These are phyloP conservation scores for Plasmodium vivax DNA, from an alignment of 169 alveolate genomes.

Conservation along the genomic window DNA sequence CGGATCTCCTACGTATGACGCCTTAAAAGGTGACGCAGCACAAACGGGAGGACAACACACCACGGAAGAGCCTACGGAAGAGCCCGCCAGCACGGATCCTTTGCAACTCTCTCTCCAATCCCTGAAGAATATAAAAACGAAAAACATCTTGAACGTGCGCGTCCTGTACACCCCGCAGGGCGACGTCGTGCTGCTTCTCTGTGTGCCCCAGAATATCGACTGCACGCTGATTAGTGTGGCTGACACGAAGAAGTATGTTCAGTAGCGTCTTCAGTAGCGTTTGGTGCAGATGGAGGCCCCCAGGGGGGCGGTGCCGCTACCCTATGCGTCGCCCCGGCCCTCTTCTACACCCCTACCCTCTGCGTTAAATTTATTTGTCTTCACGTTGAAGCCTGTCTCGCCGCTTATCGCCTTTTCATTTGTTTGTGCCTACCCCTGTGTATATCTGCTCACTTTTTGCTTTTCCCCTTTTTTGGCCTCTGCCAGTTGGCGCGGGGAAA, in stretches of 20 bases:
- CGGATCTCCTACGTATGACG: neutral
- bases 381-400: neutral
- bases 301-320: neutral
- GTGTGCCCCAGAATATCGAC: conserved; percentile 16
- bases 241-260: conserved; percentile 35
- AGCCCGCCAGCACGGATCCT: neutral
- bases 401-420: neutral
- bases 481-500: neutral
- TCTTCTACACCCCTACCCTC: neutral
- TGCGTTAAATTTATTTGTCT: neutral
- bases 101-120: neutral
- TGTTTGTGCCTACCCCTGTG: neutral
- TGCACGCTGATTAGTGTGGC: conserved; percentile 20
- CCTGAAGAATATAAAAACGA: neutral
- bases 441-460: neutral
- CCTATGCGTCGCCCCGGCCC: neutral
- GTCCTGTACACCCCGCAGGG: neutral
- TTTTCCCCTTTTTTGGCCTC: neutral
- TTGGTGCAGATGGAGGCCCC: neutral
- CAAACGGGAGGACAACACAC: neutral
- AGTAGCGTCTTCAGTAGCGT: neutral
- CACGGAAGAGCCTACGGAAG: neutral
- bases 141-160: conserved; percentile 10
- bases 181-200: conserved; percentile 6
- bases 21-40: neutral